These are phyloP conservation scores for Phytopythium cucurbitacearum DNA, from an alignment of 352 stramenopile species.

Conservation along the genomic window DNA sequence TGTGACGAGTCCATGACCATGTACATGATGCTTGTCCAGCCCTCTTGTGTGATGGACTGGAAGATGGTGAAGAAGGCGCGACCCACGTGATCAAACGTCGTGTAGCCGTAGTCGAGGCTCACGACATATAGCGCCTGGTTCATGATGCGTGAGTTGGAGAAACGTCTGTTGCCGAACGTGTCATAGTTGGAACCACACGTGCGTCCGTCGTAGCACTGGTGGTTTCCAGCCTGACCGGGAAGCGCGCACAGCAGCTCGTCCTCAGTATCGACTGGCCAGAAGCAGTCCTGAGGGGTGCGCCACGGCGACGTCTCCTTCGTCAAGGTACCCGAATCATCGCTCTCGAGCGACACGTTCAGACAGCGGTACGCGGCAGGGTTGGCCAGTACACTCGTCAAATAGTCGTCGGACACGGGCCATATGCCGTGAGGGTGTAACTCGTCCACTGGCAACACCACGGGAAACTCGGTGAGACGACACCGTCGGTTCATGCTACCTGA, in stretches of 20 bases:
- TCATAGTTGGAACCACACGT: constrained; percentile 75
- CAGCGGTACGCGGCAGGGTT: constrained; percentile 38
- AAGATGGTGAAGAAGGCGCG: constrained; percentile 92
- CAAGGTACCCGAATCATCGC: constrained; percentile 39
- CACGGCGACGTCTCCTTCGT: constrained; percentile 73
- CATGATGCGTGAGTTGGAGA: constrained; percentile 40
- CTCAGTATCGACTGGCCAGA: constrained; percentile 88
- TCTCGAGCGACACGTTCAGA: constrained; percentile 33
- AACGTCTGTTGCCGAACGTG: constrained; percentile 60
- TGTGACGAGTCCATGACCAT: constrained; percentile 67
- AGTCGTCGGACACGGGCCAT: constrained; percentile 52
- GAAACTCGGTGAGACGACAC: constrained; percentile 76
- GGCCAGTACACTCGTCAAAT: constrained; percentile 34
- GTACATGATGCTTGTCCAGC: constrained; percentile 93
- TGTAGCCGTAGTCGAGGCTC: constrained; percentile 87
- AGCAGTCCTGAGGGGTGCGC: constrained; percentile 73
- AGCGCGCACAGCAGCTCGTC: constrained; percentile 77
- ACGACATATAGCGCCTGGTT: constrained; percentile 47
- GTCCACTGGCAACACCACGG: constrained; percentile 46
- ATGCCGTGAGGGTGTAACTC: constrained; percentile 17
- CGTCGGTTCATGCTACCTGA: constrained; percentile 71
- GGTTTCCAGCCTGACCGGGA: constrained; percentile 34
- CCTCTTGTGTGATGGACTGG: constrained; percentile 92
- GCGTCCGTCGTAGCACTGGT: constrained; percentile 28
- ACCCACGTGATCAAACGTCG: constrained; percentile 92